Evolutionary conservation across 164 flowering plant species (phyloP).

Genomic region (Vitis amurensis): DNA sequence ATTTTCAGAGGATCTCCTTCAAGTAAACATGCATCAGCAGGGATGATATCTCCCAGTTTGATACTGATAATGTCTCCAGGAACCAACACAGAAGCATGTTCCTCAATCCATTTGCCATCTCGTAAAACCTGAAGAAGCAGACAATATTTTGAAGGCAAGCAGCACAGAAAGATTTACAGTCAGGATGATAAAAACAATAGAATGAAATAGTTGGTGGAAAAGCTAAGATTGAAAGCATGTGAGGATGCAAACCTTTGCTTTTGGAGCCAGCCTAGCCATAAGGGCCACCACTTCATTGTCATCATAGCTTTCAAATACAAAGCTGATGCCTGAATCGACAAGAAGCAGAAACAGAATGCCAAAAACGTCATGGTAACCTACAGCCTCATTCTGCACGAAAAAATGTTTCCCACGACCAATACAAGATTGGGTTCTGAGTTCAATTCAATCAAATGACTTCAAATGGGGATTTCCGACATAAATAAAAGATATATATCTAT

Average conservation of each 20-base stretch:
- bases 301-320: background rate
- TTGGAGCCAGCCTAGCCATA: slow-evolving; percentile 4
- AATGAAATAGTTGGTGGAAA: background rate
- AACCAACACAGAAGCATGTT: slow-evolving; percentile 12
- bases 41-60: background rate
- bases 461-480: background rate
- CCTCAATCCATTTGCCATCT: background rate
- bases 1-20: too few species aligned
- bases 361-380: slow-evolving; percentile 1
- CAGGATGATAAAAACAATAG: background rate
- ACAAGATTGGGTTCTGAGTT: background rate
- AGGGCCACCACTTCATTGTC: background rate
- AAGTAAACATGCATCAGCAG: too few species aligned
- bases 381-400: background rate
- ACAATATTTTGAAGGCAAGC: background rate
- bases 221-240: background rate
- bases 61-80: slow-evolving; percentile 29
- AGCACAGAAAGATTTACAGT: background rate
- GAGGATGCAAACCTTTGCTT: background rate
- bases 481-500: background rate
- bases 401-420: too few species aligned
- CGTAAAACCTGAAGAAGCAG: background rate
- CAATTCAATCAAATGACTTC: background rate
- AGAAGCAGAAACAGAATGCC: background rate
- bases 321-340: background rate